A percentile compares a stretch with the other conserved stretches of the same genome.
phyloP scores from a whole-genome alignment of 1,139 yeast species.

The Pichia sp. region DNA sequence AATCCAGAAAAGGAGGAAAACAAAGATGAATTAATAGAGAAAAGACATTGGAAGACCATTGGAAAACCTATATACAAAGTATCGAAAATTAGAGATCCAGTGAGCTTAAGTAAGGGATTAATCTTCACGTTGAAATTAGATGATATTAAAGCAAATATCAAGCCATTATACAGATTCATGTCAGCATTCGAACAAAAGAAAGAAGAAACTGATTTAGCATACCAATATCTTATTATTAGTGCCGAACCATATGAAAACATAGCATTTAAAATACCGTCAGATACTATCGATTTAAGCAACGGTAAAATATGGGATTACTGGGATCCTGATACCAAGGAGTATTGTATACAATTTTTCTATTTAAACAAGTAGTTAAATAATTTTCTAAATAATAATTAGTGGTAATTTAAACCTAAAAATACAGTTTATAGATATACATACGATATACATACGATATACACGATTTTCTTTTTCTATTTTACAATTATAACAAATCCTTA shows the following conservation, averaged over 20 bases:
- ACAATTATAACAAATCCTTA: conserved; percentile 9
- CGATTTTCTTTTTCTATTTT: conserved; percentile 8
- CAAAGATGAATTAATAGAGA: conserved; percentile 31
- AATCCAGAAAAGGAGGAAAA: conserved; percentile 16
- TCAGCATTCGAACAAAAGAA: conserved; percentile 65
- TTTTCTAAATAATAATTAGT: no score
- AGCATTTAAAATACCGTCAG: conserved; percentile 65
- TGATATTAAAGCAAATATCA: conserved; percentile 40
- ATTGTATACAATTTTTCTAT: conserved; percentile 66
- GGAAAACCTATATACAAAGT: conserved; percentile 73
- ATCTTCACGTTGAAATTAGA: conserved; percentile 58
- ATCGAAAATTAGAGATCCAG: conserved; percentile 64
- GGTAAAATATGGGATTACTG: conserved; percentile 65
- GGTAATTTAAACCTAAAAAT: no score
- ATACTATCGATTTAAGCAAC: conserved; percentile 49
- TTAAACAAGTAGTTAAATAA: conserved; percentile 4
- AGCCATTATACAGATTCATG: conserved; percentile 72
- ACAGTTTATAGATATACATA: conserved; percentile 6
- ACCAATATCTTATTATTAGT: conserved; percentile 70
- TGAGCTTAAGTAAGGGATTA: conserved; percentile 57
- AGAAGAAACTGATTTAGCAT: conserved; percentile 42
- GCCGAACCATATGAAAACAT: conserved; percentile 86
- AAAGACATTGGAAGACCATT: conserved; percentile 55
- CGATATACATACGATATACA: no score
- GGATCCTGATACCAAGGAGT: conserved; percentile 68